Conservation (phyloP, 2,329 filamentous ascomycete species). For the Xylariaceae sp. region DNA sequence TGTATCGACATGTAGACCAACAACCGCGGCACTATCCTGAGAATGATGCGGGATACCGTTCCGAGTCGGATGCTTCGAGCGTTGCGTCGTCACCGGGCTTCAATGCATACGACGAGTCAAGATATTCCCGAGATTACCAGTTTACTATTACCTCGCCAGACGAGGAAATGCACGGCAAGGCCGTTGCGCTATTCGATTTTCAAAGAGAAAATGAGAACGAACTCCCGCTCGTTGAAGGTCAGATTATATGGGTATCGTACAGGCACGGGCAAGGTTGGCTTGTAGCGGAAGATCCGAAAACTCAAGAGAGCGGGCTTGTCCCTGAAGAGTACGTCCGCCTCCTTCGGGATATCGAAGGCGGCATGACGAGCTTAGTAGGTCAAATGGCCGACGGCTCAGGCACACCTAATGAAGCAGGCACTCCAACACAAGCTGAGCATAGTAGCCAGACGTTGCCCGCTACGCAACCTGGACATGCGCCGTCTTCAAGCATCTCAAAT, state of each 20-base stretch:
- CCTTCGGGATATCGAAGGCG: constrained; percentile 90
- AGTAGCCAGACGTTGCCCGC: constrained; percentile 32
- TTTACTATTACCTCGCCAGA: constrained; percentile 95
- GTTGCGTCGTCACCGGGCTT: constrained; percentile 63
- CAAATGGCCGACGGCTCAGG: constrained; percentile 60
- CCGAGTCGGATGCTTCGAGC: constrained; percentile 65
- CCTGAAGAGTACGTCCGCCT: constrained; percentile 96
- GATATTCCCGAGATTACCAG: constrained; percentile 90
- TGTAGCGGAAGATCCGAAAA: constrained; percentile 94
- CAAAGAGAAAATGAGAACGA: constrained; percentile 96
- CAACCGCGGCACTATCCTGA: constrained; percentile 53
- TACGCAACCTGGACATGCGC: constrained; percentile 48
- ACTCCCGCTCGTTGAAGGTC: constrained; percentile 87
- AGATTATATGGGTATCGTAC: constrained; percentile 96
- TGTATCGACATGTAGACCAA: constrained; percentile 53
- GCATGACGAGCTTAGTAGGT: constrained; percentile 74
- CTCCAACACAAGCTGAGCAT: constrained; percentile 67
- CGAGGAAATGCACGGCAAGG: constrained; percentile 97
- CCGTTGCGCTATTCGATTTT: constrained; percentile 94
- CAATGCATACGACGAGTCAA: constrained; percentile 70
- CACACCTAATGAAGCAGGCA: constrained; percentile 62
- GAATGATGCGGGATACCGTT: constrained; percentile 56
- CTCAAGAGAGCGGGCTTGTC: constrained; percentile 90
- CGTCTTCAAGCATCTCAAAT: constrained; percentile 55
- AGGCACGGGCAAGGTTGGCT: constrained; percentile 96